A percentile compares a stretch with the other conserved stretches of the same genome.
Conservation (phyloP, 2,329 filamentous ascomycete species). For the Aspergillus carbonarius region DNA sequence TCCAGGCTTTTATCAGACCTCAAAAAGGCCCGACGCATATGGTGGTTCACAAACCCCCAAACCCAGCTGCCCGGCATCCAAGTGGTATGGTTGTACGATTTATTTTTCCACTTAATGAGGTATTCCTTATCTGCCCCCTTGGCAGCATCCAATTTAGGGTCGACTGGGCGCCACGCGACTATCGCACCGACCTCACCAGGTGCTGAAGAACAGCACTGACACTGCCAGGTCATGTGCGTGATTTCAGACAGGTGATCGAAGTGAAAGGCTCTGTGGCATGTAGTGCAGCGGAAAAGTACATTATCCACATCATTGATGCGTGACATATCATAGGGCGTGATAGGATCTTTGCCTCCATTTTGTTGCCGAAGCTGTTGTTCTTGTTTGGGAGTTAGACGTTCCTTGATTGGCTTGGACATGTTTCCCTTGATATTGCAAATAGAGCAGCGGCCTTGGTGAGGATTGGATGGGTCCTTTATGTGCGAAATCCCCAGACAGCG, state of each 20-base stretch:
- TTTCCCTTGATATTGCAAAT: constrained; percentile 64
- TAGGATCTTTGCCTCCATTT: constrained; percentile 76
- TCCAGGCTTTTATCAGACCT: constrained; percentile 63
- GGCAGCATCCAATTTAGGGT: constrained; percentile 54
- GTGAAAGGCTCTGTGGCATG: constrained; percentile 78
- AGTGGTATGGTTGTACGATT: constrained; percentile 76
- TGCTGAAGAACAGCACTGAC: constrained; percentile 69
- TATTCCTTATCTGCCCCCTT: constrained; percentile 83
- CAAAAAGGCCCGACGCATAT: constrained; percentile 72
- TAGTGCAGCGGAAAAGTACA: constrained; percentile 78
- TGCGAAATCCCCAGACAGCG: constrained; percentile 70
- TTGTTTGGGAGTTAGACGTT: constrained; percentile 69
- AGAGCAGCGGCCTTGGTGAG: constrained; percentile 70
- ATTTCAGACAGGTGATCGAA: constrained; percentile 73
- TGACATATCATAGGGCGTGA: constrained; percentile 60
- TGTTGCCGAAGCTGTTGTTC: constrained; percentile 80
- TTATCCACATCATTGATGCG: constrained; percentile 74
- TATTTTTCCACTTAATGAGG: constrained; percentile 79
- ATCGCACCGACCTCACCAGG: constrained; percentile 70
- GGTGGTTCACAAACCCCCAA: constrained; percentile 63
- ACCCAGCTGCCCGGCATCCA: constrained; percentile 94
- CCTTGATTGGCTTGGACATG: constrained; percentile 73
- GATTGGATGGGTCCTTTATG: constrained; percentile 68
- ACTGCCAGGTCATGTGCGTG: constrained; percentile 59
- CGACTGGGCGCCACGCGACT: constrained; percentile 80